Evolutionary conservation across 495 filamentous ascomycete genomes (phyloP).

Genomic region (Penicillium goetzii): DNA sequence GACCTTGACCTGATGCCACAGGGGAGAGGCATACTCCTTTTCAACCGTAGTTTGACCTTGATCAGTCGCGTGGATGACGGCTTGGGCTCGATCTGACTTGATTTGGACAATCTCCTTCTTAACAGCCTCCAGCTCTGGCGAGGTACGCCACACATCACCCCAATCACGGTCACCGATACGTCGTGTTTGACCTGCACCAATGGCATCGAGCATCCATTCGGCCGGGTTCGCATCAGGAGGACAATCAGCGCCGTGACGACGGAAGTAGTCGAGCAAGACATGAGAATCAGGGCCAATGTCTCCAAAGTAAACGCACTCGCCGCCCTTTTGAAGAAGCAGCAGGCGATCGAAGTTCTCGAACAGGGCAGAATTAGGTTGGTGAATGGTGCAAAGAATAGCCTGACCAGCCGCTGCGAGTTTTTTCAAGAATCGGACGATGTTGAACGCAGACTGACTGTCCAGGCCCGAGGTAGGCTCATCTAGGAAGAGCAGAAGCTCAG

Average conservation of each 20-base stretch:
- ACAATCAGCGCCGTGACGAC: slow-evolving; percentile 50
- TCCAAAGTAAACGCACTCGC: slow-evolving; percentile 68
- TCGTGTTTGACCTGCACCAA: slow-evolving; percentile 76
- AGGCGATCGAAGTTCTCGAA: slow-evolving; percentile 81
- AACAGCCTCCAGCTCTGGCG: slow-evolving; percentile 66
- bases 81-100: slow-evolving; percentile 60
- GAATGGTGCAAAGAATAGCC: slow-evolving; percentile 90
- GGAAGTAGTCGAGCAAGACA: slow-evolving; percentile 56
- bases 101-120: slow-evolving; percentile 70
- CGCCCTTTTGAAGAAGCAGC: slow-evolving; percentile 66
- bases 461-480: slow-evolving; percentile 91
- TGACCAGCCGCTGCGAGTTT: slow-evolving; percentile 84
- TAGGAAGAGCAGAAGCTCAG: slow-evolving; percentile 81
- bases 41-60: slow-evolving; percentile 38
- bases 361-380: slow-evolving; percentile 83
- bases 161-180: slow-evolving; percentile 76
- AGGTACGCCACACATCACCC: slow-evolving; percentile 77
- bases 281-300: slow-evolving; percentile 61
- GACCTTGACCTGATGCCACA: slow-evolving; percentile 69
- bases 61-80: slow-evolving; percentile 36
- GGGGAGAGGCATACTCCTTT: slow-evolving; percentile 74
- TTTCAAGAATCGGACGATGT: slow-evolving; percentile 84
- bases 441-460: slow-evolving; percentile 83
- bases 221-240: slow-evolving; percentile 71
- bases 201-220: slow-evolving; percentile 86